Evolutionary conservation across 805 yeast genomes (phyloP), one percentile per base, ranked within the genome.

Genomic region (Metschnikowia noctiluminum): DNA sequence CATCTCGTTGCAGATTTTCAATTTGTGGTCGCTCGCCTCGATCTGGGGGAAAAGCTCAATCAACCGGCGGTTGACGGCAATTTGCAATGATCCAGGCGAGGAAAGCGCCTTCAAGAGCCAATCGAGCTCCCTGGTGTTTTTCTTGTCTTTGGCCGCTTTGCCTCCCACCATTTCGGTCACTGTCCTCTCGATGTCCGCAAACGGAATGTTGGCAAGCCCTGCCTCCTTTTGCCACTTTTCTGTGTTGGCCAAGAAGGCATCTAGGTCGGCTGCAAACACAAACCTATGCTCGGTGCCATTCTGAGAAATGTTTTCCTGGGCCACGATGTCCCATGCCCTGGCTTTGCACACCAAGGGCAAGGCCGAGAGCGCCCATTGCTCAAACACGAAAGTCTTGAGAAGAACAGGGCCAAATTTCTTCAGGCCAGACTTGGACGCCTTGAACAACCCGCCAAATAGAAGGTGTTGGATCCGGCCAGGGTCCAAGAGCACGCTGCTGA

Each of bases 131-230:
- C 68, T 68, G 8, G 62, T 32, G 28, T 60, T 65, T 46, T 74
- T 73, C 59, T 80, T 80, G 49, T 87, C 95, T 52, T 77, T 81
- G 1, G 61, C 39, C 27, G 58, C 50, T 10, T 37, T 45, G 9
- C 77, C 70, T 7, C 86, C 77, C 13, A 89, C 78, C 46, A 86
- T 65, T n/a, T 76, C 70, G 16, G 86, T 74, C 11, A 89, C 62
- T 6, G 76, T 70, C 2, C 57, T 51, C 61, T 90, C 96, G 46
- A 89, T 80, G 15, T 58, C 58, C 16, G 61, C 63, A 53, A 82
- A 77, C 40, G 78, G 73, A 32, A 82, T 69, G 43, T 81, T 80
- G 27, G 49, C 55, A 41, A 80, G 77, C 12, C 62, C 64, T 2
- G 61, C 63, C 52, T 87, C 79, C 12, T 51, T 68, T 67, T 64